Base-by-base conservation (phyloP, 2,329 filamentous ascomycete genomes). In the Trichoderma simmonsii region DNA sequence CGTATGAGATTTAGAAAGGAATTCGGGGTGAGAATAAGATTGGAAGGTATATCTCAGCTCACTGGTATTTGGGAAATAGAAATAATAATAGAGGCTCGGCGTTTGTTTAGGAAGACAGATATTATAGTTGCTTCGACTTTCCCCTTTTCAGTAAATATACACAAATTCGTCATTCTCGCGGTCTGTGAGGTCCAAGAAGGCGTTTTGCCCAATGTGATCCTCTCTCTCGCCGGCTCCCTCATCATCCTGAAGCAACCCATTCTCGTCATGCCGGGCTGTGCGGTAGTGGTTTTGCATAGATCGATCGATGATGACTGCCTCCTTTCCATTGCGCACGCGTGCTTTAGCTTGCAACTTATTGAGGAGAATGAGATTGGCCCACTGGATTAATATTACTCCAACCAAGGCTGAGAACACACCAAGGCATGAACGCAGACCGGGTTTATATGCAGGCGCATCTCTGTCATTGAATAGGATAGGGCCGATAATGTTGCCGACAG, bases 141-240 rank as follows among this genome's bases (percentile, higher is more conserved):
- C 15, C 21, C 12, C 15, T 36, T 59, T 43, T 66, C 78, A 89
- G 75, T 89, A 89, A 61, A 90, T 85, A 79, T 89, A 91, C 18
- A 91, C 85, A 80, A 92, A 92, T 76, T 92, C 89, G 71, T 92
- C 89, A 75, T 92, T 92, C 81, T 89, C 82, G 24, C 86, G 80
- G 78, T 92, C 90, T 1, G 90, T 91, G 74, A 91, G 75, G 79
- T 92, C 90, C 74, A 87, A 78, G 64, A 88, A 86, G 0, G 85
- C 86, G 61, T 86, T 84, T 18, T 86, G 83, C 6, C 87, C 87
- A 24, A 87, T 71, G 1, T 73, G 76, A 26, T 54, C 59, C 6
- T 62, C 73, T 39, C 69, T 71, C 24, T 61, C 48, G 6, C 28
- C 32, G 28, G 12, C 2, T 18, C 70, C 73, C 51, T 72, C 74